Evolutionary conservation across 371 early-diverging fungal genomes (phyloP).

Genomic region (Coemansia sp.): DNA sequence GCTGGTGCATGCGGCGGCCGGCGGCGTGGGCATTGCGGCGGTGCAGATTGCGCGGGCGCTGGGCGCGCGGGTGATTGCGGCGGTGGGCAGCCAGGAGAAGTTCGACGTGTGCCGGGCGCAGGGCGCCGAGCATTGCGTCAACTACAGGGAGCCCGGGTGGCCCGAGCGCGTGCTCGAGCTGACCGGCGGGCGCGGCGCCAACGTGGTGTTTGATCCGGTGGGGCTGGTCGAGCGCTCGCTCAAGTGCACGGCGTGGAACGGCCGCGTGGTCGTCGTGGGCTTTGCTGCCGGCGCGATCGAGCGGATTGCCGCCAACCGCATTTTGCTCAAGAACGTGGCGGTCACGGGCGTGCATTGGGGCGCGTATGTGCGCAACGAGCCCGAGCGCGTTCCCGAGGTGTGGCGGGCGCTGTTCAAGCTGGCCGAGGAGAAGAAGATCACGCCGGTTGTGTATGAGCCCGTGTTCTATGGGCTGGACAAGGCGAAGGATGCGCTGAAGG

Average conservation of each 20-base stretch:
- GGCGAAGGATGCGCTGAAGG: slow-evolving; percentile 67
- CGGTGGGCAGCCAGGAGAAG: slow-evolving; percentile 75
- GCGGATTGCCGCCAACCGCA: slow-evolving; percentile 74
- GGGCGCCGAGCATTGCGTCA: slow-evolving; percentile 79
- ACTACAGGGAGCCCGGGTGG: slow-evolving; percentile 82
- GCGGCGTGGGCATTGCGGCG: slow-evolving; percentile 56
- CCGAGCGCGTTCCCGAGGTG: slow-evolving; percentile 62
- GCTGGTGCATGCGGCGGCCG: slow-evolving; percentile 82
- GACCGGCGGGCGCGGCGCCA: slow-evolving; percentile 68
- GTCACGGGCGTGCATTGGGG: slow-evolving; percentile 79
- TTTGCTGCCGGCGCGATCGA: slow-evolving; percentile 85
- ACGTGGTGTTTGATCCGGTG: slow-evolving; percentile 79
- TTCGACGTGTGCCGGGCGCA: slow-evolving; percentile 62
- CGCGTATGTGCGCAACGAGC: slow-evolving; percentile 66
- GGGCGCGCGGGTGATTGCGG: slow-evolving; percentile 86
- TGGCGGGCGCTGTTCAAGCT: slow-evolving; percentile 73
- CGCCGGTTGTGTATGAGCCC: slow-evolving; percentile 71
- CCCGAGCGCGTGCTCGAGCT: slow-evolving; percentile 66
- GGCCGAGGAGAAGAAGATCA: slow-evolving; percentile 60
- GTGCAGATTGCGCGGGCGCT: slow-evolving; percentile 55
- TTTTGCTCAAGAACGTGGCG: slow-evolving; percentile 81
- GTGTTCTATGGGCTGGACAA: slow-evolving; percentile 65
- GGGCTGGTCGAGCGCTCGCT: slow-evolving; percentile 69
- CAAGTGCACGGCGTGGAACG: slow-evolving; percentile 85
- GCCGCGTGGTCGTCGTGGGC: slow-evolving; percentile 80